Evolutionary conservation across 495 filamentous ascomycete genomes (phyloP).

Genomic region (Staphylotrichum tortipilum): DNA sequence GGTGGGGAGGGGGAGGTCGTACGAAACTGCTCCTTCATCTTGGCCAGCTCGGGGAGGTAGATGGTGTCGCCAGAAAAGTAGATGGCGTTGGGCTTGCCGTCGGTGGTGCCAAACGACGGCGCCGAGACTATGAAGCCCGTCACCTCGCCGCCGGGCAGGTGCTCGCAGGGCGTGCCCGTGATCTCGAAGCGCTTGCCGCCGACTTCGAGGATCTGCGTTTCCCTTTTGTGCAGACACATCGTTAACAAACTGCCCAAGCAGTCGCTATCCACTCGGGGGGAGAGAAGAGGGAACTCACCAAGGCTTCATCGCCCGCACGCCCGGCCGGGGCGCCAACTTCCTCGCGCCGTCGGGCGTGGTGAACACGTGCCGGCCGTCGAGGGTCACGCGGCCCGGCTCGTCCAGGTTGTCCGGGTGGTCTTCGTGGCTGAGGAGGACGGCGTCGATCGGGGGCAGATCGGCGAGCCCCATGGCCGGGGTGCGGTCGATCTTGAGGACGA

Average conservation of each 20-base stretch:
- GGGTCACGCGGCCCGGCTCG: constrained; percentile 27
- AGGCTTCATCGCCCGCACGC: constrained; percentile 32
- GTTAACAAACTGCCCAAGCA: not conserved
- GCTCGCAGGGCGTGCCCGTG: constrained; percentile 38
- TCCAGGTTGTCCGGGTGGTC: constrained; percentile 50
- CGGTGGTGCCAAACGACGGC: constrained; percentile 30
- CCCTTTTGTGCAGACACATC: not conserved
- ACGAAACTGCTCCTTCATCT: constrained; percentile 25
- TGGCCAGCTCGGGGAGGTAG: constrained; percentile 37
- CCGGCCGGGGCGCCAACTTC: constrained; percentile 35
- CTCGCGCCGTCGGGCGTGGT: constrained; percentile 43
- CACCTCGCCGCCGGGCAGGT: constrained; percentile 41
- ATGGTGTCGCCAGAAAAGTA: constrained; percentile 51
- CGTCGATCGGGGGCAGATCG: constrained; percentile 42
- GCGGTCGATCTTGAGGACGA: constrained; percentile 26
- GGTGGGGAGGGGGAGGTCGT: not conserved
- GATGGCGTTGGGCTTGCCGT: constrained; percentile 42
- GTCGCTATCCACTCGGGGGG: not conserved
- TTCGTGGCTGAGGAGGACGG: constrained; percentile 47
- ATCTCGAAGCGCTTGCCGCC: constrained; percentile 40
- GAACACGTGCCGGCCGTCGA: constrained; percentile 42
- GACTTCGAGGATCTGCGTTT: constrained; percentile 14
- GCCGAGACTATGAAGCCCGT: constrained; percentile 40
- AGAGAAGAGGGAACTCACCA: constrained; percentile 7
- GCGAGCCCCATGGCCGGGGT: constrained; percentile 30